These are phyloP conservation scores for Heliamphora exappendiculata DNA, from an alignment of 148 eudicot genomes.

Conservation along the genomic window DNA sequence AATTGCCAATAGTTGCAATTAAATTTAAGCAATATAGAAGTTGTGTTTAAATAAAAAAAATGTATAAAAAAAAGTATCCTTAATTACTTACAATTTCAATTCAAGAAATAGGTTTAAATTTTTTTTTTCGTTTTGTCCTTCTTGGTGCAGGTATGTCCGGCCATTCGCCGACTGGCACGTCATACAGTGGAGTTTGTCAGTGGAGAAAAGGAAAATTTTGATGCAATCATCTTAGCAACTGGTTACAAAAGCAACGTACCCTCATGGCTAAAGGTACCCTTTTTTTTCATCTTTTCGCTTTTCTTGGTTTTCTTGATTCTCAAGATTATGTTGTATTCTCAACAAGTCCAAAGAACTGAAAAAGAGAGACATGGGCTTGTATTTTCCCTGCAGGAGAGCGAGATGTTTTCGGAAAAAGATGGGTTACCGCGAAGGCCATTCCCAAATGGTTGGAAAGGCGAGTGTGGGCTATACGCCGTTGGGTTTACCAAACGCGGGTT, in stretches of 20 bases:
- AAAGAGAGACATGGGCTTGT: conserved; percentile 6
- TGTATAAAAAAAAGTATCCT: neutral
- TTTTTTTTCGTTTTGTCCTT: neutral
- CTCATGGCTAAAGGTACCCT: conserved; percentile 64
- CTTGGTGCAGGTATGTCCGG: conserved; percentile 39
- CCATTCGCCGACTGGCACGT: conserved; percentile 31
- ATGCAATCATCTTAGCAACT: conserved; percentile 68
- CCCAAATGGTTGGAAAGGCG: conserved; percentile 81
- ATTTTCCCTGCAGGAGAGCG: conserved; percentile 32
- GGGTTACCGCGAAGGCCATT: conserved; percentile 55
- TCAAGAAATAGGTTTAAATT: neutral
- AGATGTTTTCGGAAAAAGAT: conserved; percentile 62
- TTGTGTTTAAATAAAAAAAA: too few relatives aligned
- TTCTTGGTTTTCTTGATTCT: conserved; percentile 4
- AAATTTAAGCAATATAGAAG: neutral
- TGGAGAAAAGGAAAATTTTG: conserved; percentile 50
- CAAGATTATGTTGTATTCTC: neutral
- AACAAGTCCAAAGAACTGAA: neutral
- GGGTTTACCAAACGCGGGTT: conserved; percentile 75
- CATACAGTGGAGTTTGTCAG: conserved; percentile 46
- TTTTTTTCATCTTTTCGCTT: conserved; percentile 4
- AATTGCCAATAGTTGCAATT: neutral
- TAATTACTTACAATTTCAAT: neutral
- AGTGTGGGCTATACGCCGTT: conserved; percentile 59
- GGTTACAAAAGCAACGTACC: conserved; percentile 81